These are phyloP conservation scores for Microascus cirrosus DNA, from an alignment of 2,329 filamentous ascomycete genomes.

Conservation along the genomic window DNA sequence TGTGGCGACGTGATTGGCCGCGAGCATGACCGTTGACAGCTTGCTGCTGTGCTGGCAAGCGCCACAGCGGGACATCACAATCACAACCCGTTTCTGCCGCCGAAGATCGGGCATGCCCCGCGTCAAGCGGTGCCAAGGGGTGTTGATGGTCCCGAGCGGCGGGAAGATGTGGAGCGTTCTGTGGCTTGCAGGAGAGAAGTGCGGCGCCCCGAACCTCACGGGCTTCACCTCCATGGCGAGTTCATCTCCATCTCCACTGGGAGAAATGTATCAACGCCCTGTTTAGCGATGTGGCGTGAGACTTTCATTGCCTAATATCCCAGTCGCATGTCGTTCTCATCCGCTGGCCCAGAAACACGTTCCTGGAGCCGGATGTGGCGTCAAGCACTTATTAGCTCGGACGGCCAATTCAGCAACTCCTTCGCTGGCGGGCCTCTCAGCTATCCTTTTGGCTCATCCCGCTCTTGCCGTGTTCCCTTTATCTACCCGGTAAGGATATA, in stretches of 20 bases:
- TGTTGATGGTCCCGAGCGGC: not conserved
- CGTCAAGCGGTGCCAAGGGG: not conserved
- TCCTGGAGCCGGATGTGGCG: not conserved
- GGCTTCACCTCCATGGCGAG: not conserved
- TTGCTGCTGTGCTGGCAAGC: not conserved
- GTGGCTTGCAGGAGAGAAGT: not conserved
- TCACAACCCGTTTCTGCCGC: not conserved
- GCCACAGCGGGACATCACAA: not conserved
- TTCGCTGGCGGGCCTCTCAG: not conserved
- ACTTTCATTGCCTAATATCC: not conserved
- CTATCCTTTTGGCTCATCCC: not conserved
- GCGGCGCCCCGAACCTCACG: not conserved
- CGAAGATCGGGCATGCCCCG: not conserved
- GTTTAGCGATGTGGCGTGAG: not conserved
- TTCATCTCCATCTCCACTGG: not conserved
- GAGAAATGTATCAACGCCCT: not conserved
- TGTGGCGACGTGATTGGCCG: not conserved
- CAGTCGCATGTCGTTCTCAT: not conserved
- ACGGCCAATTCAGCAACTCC: not conserved
- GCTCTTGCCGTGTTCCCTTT: not conserved
- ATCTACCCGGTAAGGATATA: slow-evolving; percentile 8
- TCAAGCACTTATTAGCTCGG: not conserved
- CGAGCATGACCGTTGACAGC: not conserved
- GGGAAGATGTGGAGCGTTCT: not conserved
- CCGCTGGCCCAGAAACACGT: not conserved